These are phyloP conservation scores for Sutorius eximius DNA, from an alignment of 1,284 basidiomycete species.

Conservation along the genomic window DNA sequence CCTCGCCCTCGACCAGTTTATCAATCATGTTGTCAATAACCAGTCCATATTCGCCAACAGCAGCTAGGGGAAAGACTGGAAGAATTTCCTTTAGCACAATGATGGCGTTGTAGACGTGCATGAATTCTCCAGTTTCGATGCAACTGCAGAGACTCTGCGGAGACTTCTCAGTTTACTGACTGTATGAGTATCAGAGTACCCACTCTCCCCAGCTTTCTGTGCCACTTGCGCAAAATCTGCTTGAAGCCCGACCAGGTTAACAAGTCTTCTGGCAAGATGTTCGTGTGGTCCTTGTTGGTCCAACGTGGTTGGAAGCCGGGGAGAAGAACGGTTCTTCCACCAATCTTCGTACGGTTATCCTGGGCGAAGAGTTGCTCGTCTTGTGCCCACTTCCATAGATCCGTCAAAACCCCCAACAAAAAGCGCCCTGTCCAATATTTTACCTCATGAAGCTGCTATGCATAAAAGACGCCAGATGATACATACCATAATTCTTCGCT, in stretches of 20 bases:
- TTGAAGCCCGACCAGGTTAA: slow-evolving; percentile 74
- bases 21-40: slow-evolving; percentile 67
- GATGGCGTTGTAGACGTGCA: slow-evolving; percentile 93
- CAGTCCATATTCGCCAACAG: slow-evolving; percentile 55
- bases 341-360: slow-evolving; percentile 65
- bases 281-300: slow-evolving; percentile 43
- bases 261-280: slow-evolving; percentile 52
- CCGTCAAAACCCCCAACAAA: slow-evolving; percentile 74
- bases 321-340: slow-evolving; percentile 61
- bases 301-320: slow-evolving; percentile 65
- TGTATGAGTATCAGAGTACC: background rate
- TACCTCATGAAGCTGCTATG: background rate
- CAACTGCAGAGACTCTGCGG: slow-evolving; percentile 60
- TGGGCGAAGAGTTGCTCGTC: slow-evolving; percentile 66
- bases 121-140: slow-evolving; percentile 80
- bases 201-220: slow-evolving; percentile 69
- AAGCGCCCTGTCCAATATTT: slow-evolving; percentile 65
- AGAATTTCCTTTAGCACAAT: slow-evolving; percentile 88
- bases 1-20: slow-evolving; percentile 69
- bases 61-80: slow-evolving; percentile 79
- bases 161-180: slow-evolving; percentile 5
- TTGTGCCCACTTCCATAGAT: slow-evolving; percentile 75
- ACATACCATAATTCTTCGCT: slow-evolving; percentile 87
- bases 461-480: background rate
- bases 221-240: slow-evolving; percentile 78